Evolutionary conservation across 164 flowering plant genomes (phyloP), one percentile per base, ranked within the genome.

Genomic region (Litsea cubeba): DNA sequence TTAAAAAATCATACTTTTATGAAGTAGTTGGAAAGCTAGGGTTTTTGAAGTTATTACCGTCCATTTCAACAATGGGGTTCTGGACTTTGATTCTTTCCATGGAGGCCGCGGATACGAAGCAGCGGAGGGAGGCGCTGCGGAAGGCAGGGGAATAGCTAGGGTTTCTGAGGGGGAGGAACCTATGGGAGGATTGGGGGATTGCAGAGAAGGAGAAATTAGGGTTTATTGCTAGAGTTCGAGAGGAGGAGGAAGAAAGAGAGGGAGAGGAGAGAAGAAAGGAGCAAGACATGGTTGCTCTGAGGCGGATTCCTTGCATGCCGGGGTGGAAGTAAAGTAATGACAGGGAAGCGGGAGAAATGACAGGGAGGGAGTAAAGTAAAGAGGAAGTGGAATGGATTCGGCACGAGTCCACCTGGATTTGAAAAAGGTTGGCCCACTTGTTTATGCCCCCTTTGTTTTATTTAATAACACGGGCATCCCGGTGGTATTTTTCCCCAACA

Each of bases 21-120:
- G 35, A 3, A 30, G 10, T 40, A 64, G 25, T 69, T 35, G 71
- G 67, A 58, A 10, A 50, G 50, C 65, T 22, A 50, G 30, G 28
- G 75, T 30, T 17, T 71, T 51, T 28, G 12, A 68, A 35, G 24
- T 12, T 32, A 20, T 24, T 81, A 92, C 97, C 97, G 79, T 92
- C 97, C 98, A 94, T 92, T 80, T 94, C 98, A 23, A 94, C 98
- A 66, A 92, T 81, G 5, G 98, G 97, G 74, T 94, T 92, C 68
- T 79, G 82, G 67, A 94, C 97, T 62, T 82, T 79, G 76, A 94
- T 79, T 76, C 83, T 81, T 35, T 88, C 85, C 2, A 77, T 28
- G 7, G 79, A 78, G 14, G 88, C 74, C 7, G 89, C 71, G 66
- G 91, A 81, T 40, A 88, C 81, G 79, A 85, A 87, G 74, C 92